Base-by-base conservation (phyloP, 2,329 filamentous ascomycete genomes). In the Xylariaceae sp. region DNA sequence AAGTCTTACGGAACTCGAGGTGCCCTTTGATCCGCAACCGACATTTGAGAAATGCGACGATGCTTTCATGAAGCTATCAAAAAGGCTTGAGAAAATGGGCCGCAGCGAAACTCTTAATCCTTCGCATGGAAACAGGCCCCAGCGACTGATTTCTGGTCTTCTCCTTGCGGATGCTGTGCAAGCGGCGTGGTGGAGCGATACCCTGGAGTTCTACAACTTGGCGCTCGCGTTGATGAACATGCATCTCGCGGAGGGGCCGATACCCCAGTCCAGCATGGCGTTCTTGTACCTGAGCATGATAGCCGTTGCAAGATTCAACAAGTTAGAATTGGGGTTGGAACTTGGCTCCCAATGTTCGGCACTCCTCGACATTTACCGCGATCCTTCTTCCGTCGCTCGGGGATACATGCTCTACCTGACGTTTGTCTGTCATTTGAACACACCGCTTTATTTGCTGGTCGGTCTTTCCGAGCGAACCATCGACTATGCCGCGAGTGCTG, bases 41-140 rank as follows among this genome's bases (percentile, higher is more conserved):
- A 87, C 83, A 0, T 92, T 86, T 71, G 86, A 92, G 65, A 84
- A 88, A 66, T 95, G 90, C 68, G 92, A 97, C 69, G 75, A 77
- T 15, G 84, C 88, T 56, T 96, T 94, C 67, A 80, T 86, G 65
- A 78, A 80, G 55, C 75, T 88, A 15, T 80, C 82, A n/a, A 72
- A 79, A 2, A 80, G 80, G 67, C 80, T 92, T 10, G 80, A 82
- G 69, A 80, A 76, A 48, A 82, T 82, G 73, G 85, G 85, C 49
- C 76, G 75, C 34, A 66, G 74, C 4, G 72, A 77, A 4, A 68
- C 86, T 1, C 64, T 83, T 51, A 75, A 74, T 45, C 74, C 75
- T n/a, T 67, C 72, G 11, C 71, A 74, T 15, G 71, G 74, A 0
- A 76, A 76, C 10, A 82, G 88, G 62, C 74, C 81, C 2, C 77